Conservation (phyloP, 768 basidiomycete species). For the Grammothele lineata region DNA sequence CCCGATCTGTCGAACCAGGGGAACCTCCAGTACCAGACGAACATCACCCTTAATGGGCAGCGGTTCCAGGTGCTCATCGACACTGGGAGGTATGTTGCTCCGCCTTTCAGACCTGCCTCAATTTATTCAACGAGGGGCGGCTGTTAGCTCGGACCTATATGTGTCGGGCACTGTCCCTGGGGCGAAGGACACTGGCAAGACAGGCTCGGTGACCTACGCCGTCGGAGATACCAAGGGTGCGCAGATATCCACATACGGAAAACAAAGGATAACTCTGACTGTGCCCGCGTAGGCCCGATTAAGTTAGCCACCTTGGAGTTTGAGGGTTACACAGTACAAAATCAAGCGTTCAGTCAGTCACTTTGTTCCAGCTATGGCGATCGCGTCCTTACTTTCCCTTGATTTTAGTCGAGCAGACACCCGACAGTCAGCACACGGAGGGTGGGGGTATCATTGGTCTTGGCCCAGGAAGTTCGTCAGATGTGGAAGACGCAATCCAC, state of each 20-base stretch:
- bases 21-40: constrained; percentile 26
- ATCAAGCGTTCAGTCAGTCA: constrained; percentile 27
- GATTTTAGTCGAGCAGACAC: constrained; percentile 12
- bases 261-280: neutral
- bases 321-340: constrained; percentile 21
- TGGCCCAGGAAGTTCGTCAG: constrained; percentile 25
- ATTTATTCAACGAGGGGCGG: neutral
- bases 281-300: constrained; percentile 18
- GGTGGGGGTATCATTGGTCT: constrained; percentile 28
- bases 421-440: constrained; percentile 15
- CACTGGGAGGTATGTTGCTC: constrained; percentile 26
- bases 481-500: constrained; percentile 14
- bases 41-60: constrained; percentile 25
- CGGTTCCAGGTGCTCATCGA: constrained; percentile 25
- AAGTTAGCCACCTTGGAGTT: constrained; percentile 24
- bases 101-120: no score
- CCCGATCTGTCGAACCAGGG: constrained; percentile 21
- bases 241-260: neutral
- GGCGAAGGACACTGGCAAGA: constrained; percentile 24
- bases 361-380: neutral
- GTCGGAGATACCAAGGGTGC: constrained; percentile 21
- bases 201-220: constrained; percentile 19
- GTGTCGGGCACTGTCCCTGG: constrained; percentile 21
- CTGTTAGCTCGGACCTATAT: constrained; percentile 27
- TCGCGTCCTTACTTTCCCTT: no score